Percentiles rank a stretch among this genome's conserved stretches.
phyloP scores from a whole-genome alignment of 2,329 filamentous ascomycete genomes.

The Phymatotrichopsis omnivora region DNA sequence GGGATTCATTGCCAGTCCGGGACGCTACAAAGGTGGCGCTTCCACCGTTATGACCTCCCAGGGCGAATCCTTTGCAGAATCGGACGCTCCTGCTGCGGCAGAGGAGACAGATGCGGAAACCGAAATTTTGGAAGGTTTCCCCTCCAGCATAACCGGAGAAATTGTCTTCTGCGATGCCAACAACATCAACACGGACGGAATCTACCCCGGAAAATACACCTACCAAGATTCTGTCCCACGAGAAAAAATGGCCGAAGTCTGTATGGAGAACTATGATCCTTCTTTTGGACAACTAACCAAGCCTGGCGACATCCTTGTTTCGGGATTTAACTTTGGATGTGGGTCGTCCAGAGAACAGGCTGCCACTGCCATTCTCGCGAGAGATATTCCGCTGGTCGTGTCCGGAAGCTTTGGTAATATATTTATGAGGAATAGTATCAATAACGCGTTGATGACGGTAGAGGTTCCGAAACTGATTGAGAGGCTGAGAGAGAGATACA shows the following conservation, averaged over 20 bases:
- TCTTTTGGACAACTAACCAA: conserved; percentile 55
- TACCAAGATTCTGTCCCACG: conserved; percentile 74
- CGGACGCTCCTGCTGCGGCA: no score
- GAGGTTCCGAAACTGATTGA: conserved; percentile 59
- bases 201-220: conserved; percentile 86
- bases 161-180: conserved; percentile 79
- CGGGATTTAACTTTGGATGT: conserved; percentile 82
- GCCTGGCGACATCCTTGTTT: conserved; percentile 68
- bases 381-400: conserved; percentile 68
- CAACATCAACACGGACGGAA: conserved; percentile 85
- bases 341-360: conserved; percentile 76
- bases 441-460: conserved; percentile 64
- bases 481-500: conserved; percentile 54
- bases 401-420: conserved; percentile 76
- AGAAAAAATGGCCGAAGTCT: conserved; percentile 76
- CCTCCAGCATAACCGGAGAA: conserved; percentile 69
- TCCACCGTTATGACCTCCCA: conserved; percentile 31
- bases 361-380: conserved; percentile 75
- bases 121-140: conserved; percentile 75
- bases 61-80: no score
- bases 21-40: conserved; percentile 62
- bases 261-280: conserved; percentile 89
- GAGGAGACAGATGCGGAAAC: conserved; percentile 43
- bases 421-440: conserved; percentile 68
- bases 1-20: conserved; percentile 64